Evolutionary conservation across 208 protist genomes (phyloP).

Genomic region (Trypanosoma mega): DNA sequence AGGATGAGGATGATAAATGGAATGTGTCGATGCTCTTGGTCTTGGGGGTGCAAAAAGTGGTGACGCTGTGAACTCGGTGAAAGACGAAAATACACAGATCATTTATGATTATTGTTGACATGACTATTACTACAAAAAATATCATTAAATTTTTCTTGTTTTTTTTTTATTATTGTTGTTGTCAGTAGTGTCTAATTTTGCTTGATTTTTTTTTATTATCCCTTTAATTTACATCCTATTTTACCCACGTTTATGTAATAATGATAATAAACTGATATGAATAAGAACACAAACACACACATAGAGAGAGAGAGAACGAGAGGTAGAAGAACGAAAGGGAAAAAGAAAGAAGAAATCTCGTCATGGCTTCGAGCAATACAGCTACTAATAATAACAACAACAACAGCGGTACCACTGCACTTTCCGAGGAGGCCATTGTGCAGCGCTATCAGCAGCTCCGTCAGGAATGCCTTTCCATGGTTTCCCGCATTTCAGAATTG

Average conservation of each 20-base stretch:
- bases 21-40: no score
- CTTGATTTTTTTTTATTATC: no score
- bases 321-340: no score
- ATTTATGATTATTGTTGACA: conserved; percentile 2
- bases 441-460: conserved; percentile 83
- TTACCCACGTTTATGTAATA: no score
- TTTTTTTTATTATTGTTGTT: no score
- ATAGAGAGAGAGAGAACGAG: not conserved
- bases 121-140: no score
- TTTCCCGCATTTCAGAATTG: conserved; percentile 86
- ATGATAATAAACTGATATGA: not conserved
- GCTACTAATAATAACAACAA: conserved; percentile 15
- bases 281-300: not conserved
- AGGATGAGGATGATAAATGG: no score
- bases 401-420: conserved; percentile 16
- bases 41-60: not conserved
- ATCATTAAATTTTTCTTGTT: no score
- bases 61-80: not conserved
- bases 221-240: no score
- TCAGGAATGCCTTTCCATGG: conserved; percentile 83
- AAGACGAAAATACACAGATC: not conserved
- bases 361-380: not conserved
- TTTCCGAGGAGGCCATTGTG: conserved; percentile 78
- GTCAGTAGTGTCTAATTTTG: no score
- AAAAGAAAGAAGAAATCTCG: not conserved